Conservation (phyloP, 345 rosid genomes). For the Trapa bicornis region DNA sequence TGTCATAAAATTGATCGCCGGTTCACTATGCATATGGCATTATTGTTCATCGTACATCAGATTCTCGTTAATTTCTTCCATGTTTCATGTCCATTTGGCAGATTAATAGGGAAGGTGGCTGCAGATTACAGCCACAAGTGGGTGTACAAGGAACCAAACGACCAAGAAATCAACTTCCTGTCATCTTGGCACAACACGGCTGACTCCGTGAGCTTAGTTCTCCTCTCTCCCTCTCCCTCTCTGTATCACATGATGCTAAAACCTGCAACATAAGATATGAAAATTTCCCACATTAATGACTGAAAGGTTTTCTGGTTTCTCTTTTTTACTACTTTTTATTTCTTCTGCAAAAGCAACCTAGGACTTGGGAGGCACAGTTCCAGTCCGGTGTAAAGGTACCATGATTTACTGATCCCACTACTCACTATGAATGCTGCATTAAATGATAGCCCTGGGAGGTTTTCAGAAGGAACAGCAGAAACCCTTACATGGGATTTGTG, state of each 20-base stretch:
- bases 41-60: not conserved
- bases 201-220: constrained; percentile 47
- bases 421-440: not conserved
- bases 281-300: not conserved
- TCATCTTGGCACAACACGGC: constrained; percentile 91
- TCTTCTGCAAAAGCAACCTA: constrained; percentile 42
- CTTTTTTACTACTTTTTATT: constrained; percentile 3
- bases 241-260: not conserved
- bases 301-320: not conserved
- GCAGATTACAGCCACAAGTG: constrained; percentile 95
- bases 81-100: constrained; percentile 14
- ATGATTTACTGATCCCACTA: not conserved
- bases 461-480: not conserved
- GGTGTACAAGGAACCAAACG: constrained; percentile 89
- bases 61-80: not conserved
- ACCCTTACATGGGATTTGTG: not conserved
- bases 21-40: not conserved
- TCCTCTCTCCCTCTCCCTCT: not conserved
- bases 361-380: constrained; percentile 99
- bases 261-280: not conserved
- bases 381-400: constrained; percentile 85
- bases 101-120: constrained; percentile 92
- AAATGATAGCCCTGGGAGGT: not conserved
- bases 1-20: not conserved
- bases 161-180: constrained; percentile 83